Conservation (phyloP, 2,329 filamentous ascomycete genomes). For the Cordyceps farinosa region DNA sequence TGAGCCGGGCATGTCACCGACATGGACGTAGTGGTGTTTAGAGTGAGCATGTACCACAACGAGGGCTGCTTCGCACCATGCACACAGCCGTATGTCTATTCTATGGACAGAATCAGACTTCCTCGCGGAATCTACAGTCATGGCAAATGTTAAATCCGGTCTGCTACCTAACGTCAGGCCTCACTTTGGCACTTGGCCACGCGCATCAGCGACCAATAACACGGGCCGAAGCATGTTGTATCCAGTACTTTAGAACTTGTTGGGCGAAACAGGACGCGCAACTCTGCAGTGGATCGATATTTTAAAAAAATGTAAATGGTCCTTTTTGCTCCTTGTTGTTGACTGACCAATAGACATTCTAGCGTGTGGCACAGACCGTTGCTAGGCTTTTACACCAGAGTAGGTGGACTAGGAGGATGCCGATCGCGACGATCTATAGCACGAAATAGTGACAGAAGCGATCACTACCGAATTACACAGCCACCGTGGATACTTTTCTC, state of each 20-base stretch:
- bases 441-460: not conserved
- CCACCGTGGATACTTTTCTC: not conserved
- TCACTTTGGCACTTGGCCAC: not conserved
- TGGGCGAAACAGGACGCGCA: not conserved
- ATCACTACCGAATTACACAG: not conserved
- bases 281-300: not conserved
- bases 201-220: not conserved
- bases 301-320: not conserved
- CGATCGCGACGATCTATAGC: constrained; percentile 9
- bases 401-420: not conserved
- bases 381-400: not conserved
- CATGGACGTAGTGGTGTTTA: not conserved
- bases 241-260: not conserved
- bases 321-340: not conserved
- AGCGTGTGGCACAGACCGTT: constrained; percentile 2
- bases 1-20: not conserved
- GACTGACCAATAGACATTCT: not conserved
- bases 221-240: not conserved
- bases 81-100: not conserved
- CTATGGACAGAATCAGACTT: too few relatives aligned
- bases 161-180: not conserved
- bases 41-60: not conserved
- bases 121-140: not conserved
- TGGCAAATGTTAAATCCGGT: not conserved
- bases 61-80: not conserved